These are phyloP conservation scores for Oryza punctata DNA, from an alignment of 176 grass and related monocot species.

Conservation along the genomic window DNA sequence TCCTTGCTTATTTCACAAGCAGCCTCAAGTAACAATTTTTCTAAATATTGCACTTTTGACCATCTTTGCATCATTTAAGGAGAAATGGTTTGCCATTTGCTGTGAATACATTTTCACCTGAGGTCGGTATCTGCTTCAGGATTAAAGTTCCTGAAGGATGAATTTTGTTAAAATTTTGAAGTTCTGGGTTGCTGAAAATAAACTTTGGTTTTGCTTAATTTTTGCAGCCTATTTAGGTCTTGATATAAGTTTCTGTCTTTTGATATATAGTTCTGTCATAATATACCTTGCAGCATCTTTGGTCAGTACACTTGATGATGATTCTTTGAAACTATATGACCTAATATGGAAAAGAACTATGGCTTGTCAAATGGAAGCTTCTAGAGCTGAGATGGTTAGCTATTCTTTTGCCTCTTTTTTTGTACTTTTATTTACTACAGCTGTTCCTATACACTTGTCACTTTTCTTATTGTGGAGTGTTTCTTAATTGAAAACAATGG, in stretches of 20 bases:
- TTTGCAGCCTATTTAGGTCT: conserved; percentile 16
- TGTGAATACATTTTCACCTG: not conserved
- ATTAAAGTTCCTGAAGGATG: conserved; percentile 5
- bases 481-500: not conserved
- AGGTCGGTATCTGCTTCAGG: conserved; percentile 1
- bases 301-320: conserved; percentile 76
- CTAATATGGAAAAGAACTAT: conserved; percentile 93
- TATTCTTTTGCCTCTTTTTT: conserved; percentile 34
- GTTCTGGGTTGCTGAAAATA: not conserved
- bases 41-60: not conserved
- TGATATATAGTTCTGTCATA: conserved; percentile 12
- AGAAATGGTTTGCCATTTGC: conserved; percentile 27
- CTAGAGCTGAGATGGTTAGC: conserved; percentile 70
- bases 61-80: not conserved
- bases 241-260: conserved; percentile 27
- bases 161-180: conserved; percentile 16
- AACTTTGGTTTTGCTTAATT: not conserved
- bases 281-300: conserved; percentile 73
- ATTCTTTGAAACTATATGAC: conserved; percentile 82
- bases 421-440: conserved; percentile 26
- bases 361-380: conserved; percentile 95
- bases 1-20: conserved; percentile 8
- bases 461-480: not conserved
- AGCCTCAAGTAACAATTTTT: not conserved
- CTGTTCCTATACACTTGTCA: not conserved